Conservation (phyloP, 805 yeast species). For the Zygoascus ofunaensis region DNA sequence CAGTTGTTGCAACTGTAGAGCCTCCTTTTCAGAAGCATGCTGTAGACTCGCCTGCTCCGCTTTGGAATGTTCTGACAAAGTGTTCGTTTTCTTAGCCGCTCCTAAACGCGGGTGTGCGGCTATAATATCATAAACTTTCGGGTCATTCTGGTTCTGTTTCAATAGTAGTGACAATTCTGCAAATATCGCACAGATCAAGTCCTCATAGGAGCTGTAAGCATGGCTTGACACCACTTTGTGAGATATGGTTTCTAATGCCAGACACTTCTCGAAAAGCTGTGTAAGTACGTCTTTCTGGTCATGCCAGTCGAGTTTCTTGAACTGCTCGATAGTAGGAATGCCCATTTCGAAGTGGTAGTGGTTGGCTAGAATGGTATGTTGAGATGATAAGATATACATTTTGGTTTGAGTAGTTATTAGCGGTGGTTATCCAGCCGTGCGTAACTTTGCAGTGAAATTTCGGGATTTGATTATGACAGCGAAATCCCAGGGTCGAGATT, state of each 20-base stretch:
- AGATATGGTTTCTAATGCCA: slow-evolving; percentile 32
- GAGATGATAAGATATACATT: not conserved
- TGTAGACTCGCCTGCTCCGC: slow-evolving; percentile 62
- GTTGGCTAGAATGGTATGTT: not conserved
- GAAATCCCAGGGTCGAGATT: too few species aligned
- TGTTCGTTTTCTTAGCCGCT: slow-evolving; percentile 34
- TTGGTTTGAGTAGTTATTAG: not conserved
- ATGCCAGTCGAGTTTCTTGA: slow-evolving; percentile 5
- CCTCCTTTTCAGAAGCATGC: slow-evolving; percentile 41
- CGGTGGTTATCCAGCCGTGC: not conserved
- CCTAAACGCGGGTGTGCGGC: slow-evolving; percentile 91
- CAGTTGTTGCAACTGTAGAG: slow-evolving; percentile 39
- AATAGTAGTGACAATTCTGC: slow-evolving; percentile 30
- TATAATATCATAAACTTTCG: slow-evolving; percentile 39
- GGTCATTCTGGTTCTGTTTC: slow-evolving; percentile 21
- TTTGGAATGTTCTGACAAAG: slow-evolving; percentile 52
- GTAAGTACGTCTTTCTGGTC: slow-evolving; percentile 37
- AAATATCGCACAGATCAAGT: slow-evolving; percentile 41
- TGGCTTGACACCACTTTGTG: slow-evolving; percentile 16
- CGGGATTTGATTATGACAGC: too few species aligned
- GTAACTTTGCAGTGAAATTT: too few species aligned
- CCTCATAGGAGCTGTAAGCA: slow-evolving; percentile 19
- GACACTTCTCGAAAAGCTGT: slow-evolving; percentile 57
- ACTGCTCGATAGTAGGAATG: not conserved
- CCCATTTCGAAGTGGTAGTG: not conserved